Conservation (phyloP, 768 basidiomycete genomes). For the Hygrophoropsis aurantiaca region DNA sequence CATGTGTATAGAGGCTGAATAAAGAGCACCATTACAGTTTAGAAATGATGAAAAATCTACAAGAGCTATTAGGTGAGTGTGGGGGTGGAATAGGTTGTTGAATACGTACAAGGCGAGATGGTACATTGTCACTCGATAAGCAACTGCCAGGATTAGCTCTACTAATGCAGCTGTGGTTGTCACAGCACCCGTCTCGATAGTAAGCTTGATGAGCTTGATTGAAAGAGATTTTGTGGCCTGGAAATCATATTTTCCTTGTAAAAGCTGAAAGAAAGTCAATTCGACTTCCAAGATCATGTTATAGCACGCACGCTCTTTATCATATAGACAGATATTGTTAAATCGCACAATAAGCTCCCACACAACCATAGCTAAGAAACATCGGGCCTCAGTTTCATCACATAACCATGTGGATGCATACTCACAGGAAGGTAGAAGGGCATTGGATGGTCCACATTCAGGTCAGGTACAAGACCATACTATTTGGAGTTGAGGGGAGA, state of each 20-base stretch:
- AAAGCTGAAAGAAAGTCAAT: conserved; percentile 10
- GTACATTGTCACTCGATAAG: neutral
- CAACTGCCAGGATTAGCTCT: conserved; percentile 13
- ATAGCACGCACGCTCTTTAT: conserved; percentile 6
- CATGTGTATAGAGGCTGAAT: neutral
- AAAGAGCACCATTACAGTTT: conserved; percentile 1
- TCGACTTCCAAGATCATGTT: neutral
- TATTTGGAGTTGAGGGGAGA: neutral
- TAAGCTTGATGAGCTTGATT: conserved; percentile 15
- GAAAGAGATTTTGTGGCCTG: conserved; percentile 1
- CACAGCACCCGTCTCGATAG: conserved; percentile 23
- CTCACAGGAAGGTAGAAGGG: conserved; percentile 10
- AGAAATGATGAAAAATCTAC: conserved; percentile 4
- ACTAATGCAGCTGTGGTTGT: conserved; percentile 16
- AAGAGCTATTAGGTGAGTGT: neutral
- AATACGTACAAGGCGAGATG: conserved; percentile 19
- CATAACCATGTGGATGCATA: neutral
- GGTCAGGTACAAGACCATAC: conserved; percentile 11
- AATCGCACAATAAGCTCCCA: conserved; percentile 15
- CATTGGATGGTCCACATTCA: neutral
- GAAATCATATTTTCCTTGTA: conserved; percentile 7
- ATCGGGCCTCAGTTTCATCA: neutral
- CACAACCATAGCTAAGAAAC: conserved; percentile 19
- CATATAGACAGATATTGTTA: conserved; percentile 20
- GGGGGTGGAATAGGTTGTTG: neutral